phyloP scores from a whole-genome alignment of 148 eudicot genomes.

The Chenopodium formosanum region DNA sequence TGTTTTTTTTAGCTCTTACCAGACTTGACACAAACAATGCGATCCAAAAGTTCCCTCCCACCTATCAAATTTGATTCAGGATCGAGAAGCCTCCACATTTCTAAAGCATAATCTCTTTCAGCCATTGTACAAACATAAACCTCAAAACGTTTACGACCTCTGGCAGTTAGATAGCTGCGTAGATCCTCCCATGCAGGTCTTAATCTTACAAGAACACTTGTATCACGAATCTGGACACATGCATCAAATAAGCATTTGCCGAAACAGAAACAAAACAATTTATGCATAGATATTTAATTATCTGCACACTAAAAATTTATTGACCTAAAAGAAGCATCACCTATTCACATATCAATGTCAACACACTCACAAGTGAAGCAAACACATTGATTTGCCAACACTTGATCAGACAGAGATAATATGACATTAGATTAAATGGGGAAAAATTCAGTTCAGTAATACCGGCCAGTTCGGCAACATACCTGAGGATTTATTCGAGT shows the following conservation, averaged over 20 bases:
- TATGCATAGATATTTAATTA: not conserved
- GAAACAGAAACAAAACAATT: not conserved
- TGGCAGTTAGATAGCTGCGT: constrained; percentile 89
- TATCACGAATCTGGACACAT: constrained; percentile 78
- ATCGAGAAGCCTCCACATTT: constrained; percentile 99
- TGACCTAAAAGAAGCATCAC: not conserved
- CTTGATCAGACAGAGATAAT: not conserved
- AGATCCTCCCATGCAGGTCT: constrained; percentile 99
- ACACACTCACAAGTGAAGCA: not conserved
- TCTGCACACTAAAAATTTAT: not conserved
- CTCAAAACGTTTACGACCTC: constrained; percentile 97
- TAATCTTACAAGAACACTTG: constrained; percentile 97
- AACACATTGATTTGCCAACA: not conserved
- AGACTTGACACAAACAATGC: constrained; percentile 91
- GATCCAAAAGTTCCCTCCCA: constrained; percentile 69
- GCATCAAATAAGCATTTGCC: constrained; percentile 9
- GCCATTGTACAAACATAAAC: constrained; percentile 99
- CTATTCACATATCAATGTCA: not conserved
- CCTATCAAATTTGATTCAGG: constrained; percentile 89
- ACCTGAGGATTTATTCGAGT: constrained; percentile 99
- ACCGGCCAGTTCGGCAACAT: constrained; percentile 14
- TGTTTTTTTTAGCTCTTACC: constrained; percentile 44
- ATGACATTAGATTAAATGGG: not conserved
- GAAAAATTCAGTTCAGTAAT: not conserved
- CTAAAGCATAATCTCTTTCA: constrained; percentile 99